A percentile compares a stretch with the other conserved stretches of the same genome.
These are phyloP conservation scores for Nicotiana obtusifolia DNA, from an alignment of 257 asterid species.

Conservation along the genomic window DNA sequence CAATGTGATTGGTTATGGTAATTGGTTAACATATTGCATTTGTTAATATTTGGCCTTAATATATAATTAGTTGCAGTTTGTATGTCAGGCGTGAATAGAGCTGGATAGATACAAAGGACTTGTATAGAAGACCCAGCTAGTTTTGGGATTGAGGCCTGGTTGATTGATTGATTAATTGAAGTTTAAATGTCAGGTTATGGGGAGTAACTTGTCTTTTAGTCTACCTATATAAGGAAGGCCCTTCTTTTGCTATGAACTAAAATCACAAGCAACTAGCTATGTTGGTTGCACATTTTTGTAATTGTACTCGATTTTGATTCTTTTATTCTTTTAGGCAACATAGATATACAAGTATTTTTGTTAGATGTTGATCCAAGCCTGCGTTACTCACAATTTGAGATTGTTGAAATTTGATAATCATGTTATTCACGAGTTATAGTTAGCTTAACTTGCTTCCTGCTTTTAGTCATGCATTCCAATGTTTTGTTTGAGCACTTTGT, in stretches of 20 bases:
- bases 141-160: neutral
- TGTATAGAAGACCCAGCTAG: neutral
- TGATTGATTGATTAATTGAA: neutral
- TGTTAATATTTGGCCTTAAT: neutral
- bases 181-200: neutral
- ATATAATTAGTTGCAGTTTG: neutral
- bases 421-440: neutral
- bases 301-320: neutral
- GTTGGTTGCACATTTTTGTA: neutral
- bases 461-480: neutral
- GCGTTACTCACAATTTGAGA: neutral
- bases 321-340: neutral
- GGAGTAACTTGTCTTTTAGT: neutral
- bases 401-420: neutral
- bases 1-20: neutral
- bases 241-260: neutral
- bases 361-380: neutral
- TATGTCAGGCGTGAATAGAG: neutral
- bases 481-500: neutral
- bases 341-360: neutral
- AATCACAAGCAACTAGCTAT: neutral
- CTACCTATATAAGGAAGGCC: neutral
- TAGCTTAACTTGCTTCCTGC: neutral
- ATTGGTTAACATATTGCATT: neutral
- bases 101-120: neutral